phyloP scores from a whole-genome alignment of 2,329 filamentous ascomycete species.

The Phoma sp. region DNA sequence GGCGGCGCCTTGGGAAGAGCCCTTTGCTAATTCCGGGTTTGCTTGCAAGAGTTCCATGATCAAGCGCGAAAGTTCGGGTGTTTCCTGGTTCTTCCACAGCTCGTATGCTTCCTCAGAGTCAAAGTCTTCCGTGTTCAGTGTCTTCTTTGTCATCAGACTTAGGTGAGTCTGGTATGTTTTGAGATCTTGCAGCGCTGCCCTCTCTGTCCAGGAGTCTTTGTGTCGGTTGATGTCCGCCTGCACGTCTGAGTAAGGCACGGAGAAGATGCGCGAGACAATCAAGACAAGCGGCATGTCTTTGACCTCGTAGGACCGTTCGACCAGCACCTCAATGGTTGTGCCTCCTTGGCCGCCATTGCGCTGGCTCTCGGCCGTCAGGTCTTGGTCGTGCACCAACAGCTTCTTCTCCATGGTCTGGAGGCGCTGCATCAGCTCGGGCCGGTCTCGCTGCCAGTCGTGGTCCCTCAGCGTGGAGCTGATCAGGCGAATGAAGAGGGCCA shows the following conservation, averaged over 20 bases:
- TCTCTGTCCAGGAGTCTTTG: slow-evolving; percentile 85
- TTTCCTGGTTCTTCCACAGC: slow-evolving; percentile 89
- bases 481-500: slow-evolving; percentile 91
- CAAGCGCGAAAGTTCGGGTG: slow-evolving; percentile 86
- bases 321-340: slow-evolving; percentile 78
- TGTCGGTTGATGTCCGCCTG: slow-evolving; percentile 88
- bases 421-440: slow-evolving; percentile 81
- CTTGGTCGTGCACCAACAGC: slow-evolving; percentile 90
- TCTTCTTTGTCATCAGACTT: slow-evolving; percentile 77
- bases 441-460: slow-evolving; percentile 83
- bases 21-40: slow-evolving; percentile 84
- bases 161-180: slow-evolving; percentile 93
- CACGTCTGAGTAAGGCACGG: slow-evolving; percentile 76
- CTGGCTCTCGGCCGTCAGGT: slow-evolving; percentile 71
- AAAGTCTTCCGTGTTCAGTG: slow-evolving; percentile 85
- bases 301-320: slow-evolving; percentile 87
- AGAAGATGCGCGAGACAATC: slow-evolving; percentile 85
- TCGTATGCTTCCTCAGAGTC: slow-evolving; percentile 88
- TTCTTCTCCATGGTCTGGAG: slow-evolving; percentile 89
- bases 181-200: slow-evolving; percentile 86
- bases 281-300: slow-evolving; percentile 97
- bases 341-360: slow-evolving; percentile 65
- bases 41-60: slow-evolving; percentile 89
- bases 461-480: slow-evolving; percentile 81
- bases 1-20: slow-evolving; percentile 66